Percentiles rank a stretch among this genome's conserved stretches.
phyloP scores from a whole-genome alignment of 2,329 filamentous ascomycete species.

The Thielaviopsis populi region DNA sequence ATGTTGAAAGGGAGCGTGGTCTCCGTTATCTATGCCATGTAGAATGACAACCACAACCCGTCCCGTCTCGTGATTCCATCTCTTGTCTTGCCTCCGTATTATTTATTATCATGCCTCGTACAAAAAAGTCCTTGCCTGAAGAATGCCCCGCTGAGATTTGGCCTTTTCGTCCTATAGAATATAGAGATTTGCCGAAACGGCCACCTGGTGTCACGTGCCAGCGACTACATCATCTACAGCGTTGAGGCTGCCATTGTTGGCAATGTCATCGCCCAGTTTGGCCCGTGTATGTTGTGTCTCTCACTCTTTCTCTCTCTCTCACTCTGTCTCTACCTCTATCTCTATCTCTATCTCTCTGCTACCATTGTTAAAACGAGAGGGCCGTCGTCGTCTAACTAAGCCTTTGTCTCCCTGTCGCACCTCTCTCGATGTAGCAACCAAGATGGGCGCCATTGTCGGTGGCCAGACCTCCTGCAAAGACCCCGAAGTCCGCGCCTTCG shows the following conservation, averaged over 20 bases:
- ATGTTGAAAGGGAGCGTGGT: not conserved
- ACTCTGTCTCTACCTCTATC: too few species aligned
- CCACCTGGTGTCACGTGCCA: slow-evolving; percentile 84
- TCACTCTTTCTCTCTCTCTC: too few species aligned
- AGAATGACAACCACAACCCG: slow-evolving; percentile 19
- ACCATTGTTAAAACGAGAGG: too few species aligned
- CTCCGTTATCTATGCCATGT: slow-evolving; percentile 8
- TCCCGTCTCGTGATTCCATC: slow-evolving; percentile 21
- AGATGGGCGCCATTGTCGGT: slow-evolving; percentile 85
- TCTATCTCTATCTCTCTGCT: too few species aligned
- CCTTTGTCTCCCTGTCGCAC: slow-evolving; percentile 6
- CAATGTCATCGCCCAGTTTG: slow-evolving; percentile 72
- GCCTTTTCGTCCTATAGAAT: slow-evolving; percentile 39
- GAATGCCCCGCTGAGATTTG: slow-evolving; percentile 32
- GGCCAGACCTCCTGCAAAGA: slow-evolving; percentile 98
- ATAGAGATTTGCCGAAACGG: slow-evolving; percentile 87
- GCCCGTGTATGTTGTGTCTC: slow-evolving; percentile 68
- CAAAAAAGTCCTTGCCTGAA: slow-evolving; percentile 17
- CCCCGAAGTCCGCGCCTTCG: slow-evolving; percentile 87
- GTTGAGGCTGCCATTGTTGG: slow-evolving; percentile 90
- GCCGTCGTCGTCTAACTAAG: not conserved
- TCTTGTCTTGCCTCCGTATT: slow-evolving; percentile 7
- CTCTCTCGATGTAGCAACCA: slow-evolving; percentile 53
- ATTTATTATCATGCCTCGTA: slow-evolving; percentile 6
- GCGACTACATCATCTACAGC: slow-evolving; percentile 98